Conservation (phyloP, 768 basidiomycete genomes). For the Rhizopogon salebrosus region DNA sequence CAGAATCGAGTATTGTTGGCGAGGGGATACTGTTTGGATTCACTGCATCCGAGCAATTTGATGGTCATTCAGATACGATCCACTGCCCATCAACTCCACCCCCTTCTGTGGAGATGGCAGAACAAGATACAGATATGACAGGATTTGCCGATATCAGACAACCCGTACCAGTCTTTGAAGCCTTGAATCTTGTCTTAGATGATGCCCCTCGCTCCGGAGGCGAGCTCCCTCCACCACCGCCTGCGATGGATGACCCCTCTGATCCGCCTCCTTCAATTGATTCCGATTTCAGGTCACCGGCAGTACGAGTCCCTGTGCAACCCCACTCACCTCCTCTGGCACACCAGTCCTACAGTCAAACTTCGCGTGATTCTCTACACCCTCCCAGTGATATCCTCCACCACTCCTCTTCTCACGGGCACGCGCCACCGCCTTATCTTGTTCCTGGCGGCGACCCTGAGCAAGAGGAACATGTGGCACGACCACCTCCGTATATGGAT, state of each 20-base stretch:
- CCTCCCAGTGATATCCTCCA: constrained; percentile 28
- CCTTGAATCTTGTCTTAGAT: constrained; percentile 51
- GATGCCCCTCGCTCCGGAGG: constrained; percentile 29
- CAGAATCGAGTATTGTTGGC: constrained; percentile 45
- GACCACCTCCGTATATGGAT: constrained; percentile 63
- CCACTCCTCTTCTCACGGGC: constrained; percentile 37
- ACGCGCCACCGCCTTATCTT: constrained; percentile 79
- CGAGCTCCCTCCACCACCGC: constrained; percentile 69
- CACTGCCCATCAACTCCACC: constrained; percentile 65
- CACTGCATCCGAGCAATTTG: constrained; percentile 64
- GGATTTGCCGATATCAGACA: constrained; percentile 54
- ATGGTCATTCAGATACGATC: constrained; percentile 71
- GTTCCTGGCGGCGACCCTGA: constrained; percentile 42
- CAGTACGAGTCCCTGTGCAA: constrained; percentile 14
- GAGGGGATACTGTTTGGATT: constrained; percentile 83
- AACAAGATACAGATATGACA: constrained; percentile 65
- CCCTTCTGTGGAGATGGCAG: constrained; percentile 71
- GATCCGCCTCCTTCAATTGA: constrained; percentile 89
- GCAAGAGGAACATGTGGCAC: constrained; percentile 48
- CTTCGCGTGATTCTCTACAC: constrained; percentile 26
- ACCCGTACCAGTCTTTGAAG: constrained; percentile 52
- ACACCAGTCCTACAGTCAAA: constrained; percentile 25
- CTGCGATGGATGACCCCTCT: constrained; percentile 79
- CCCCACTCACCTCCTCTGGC: constrained; percentile 24
- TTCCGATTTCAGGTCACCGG: constrained; percentile 55